Base-by-base conservation (phyloP, 352 stramenopile species). In the Phytophthora sp. region DNA sequence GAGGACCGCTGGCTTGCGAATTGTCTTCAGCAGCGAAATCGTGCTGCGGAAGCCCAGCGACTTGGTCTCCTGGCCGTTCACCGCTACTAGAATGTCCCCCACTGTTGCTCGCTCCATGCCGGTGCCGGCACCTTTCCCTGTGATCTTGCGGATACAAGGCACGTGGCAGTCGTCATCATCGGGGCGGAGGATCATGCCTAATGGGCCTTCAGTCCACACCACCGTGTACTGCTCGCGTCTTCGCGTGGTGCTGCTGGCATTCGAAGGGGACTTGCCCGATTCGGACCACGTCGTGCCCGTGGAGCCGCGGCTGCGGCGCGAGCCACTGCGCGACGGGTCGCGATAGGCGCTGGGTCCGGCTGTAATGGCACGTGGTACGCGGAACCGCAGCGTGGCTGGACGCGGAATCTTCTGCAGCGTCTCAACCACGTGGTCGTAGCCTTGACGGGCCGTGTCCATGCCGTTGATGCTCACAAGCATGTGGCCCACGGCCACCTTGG, bases 391-490 rank as follows among this genome's bases (percentile, higher is more conserved):
- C 58, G 81, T 93, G 7, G 84, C 87, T 2, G 88, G 88, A 0
- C 88, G 86, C 16, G 86, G 73, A 46, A 96, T 92, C 50, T 84
- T 94, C 66, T 96, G 88, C 42, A 96, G 74, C 66, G 87, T 86
- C 54, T 89, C 70, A 7, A 96, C 88, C 24, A 93, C 86, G 38
- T 87, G 73, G 73, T 93, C 86, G 58, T 96, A 96, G 31, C 88
- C 88, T 57, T 92, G 83, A n/a, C 86, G 86, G 18, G 88, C 84
- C 24, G 88, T 96, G 68, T 94, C 86, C 60, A 91, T 80, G 50
- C 84, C 84, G 61, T 96, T 96, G 61, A 96, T 93, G 73, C 83
- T 93, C 64, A 96, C 88, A 38, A 96, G 86, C 88, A 96, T 93
- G 75, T 96, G 86, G 18, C 88, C 88, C 42, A 94, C 84, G 0